Percentiles rank a stretch among this genome's conserved stretches.
Evolutionary conservation across 768 basidiomycete genomes (phyloP).

Genomic region (Termitomyces eurrhizus): DNA sequence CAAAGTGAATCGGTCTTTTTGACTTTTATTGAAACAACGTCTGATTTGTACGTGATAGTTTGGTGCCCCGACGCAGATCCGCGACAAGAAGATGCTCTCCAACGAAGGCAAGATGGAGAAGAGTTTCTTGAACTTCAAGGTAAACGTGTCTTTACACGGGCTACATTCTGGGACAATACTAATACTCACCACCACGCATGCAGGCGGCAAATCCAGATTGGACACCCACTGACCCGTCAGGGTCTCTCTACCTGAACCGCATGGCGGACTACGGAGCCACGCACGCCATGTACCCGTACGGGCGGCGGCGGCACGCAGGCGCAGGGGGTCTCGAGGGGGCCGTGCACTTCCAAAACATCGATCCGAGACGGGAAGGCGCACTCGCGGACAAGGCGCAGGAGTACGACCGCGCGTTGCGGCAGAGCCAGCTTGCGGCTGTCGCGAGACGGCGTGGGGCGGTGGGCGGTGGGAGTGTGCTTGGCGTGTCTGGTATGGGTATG

Average conservation of each 20-base stretch:
- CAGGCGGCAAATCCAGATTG: conserved; percentile 94
- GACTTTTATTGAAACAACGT: not conserved
- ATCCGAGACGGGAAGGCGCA: conserved; percentile 31
- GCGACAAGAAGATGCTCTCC: conserved; percentile 74
- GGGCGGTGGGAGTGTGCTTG: conserved; percentile 39
- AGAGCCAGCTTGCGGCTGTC: conserved; percentile 58
- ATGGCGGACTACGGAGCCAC: conserved; percentile 68
- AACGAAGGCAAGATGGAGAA: conserved; percentile 99
- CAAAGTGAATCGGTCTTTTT: conserved; percentile 46
- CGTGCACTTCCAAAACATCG: conserved; percentile 27
- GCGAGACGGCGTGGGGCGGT: conserved; percentile 40
- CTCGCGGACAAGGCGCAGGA: conserved; percentile 58
- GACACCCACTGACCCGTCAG: conserved; percentile 87
- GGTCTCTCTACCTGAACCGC: conserved; percentile 85
- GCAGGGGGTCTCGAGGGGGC: conserved; percentile 20
- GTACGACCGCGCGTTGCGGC: conserved; percentile 71
- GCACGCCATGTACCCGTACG: conserved; percentile 35
- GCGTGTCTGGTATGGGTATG: conserved; percentile 40
- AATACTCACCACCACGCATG: conserved; percentile 18
- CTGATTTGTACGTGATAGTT: conserved; percentile 44
- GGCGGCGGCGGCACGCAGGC: conserved; percentile 22
- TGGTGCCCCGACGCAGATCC: conserved; percentile 71
- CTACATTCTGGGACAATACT: too few relatives aligned
- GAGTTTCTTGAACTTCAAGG: conserved; percentile 92
- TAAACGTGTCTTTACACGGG: conserved; percentile 14